Evolutionary conservation across 495 filamentous ascomycete species (phyloP), one percentile per base, ranked within the genome.

Genomic region (Neurospora sp.): DNA sequence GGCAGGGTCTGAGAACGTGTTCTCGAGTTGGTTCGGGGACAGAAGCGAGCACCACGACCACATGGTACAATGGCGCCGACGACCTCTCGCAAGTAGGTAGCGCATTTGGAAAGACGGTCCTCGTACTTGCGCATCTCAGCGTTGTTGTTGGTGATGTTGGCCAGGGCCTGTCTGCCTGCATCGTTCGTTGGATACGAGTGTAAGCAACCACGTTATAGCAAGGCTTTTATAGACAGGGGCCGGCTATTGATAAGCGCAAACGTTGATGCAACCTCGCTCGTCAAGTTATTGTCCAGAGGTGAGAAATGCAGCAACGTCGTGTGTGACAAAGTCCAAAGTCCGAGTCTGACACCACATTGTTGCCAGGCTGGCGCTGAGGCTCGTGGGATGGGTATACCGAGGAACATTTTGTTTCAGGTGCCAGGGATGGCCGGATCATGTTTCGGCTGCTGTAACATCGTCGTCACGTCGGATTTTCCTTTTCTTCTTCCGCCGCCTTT

Each of bases 151-250:
- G 75, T 72, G 11, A 87, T 73, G 14, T 80, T 71, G 9, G 77
- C 71, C 7, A 88, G 76, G 0, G 73, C 74, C 20, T 75, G 75
- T 70, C 78, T 81, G 9, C 77, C 76, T 4, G 72, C 61, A 4
- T 77, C 72, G 68, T 78, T 79, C 70, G 87, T 86, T 12, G 89
- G 85, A 40, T 82, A 85, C 20, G 83, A 75, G 14, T 37, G 35
- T 65, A 18, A 9, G 14, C 27, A 65, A 18, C 53, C 53, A 65
- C 53, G 27, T 35, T 65, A 65, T 18, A 65, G 27, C 53, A 65
- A 65, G 14, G 53, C 27, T 35, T 65, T 35, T 65, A 35, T 65
- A 18, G 53, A 65, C 27, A 35, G 27, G 27, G 27, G 53, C 53
- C 27, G 53, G 53, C 27, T 65, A 61, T 12, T 61, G 22, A 61